Evolutionary conservation across 768 basidiomycete species (phyloP), one percentile per base, ranked within the genome.

Genomic region (Trametes villosa): DNA sequence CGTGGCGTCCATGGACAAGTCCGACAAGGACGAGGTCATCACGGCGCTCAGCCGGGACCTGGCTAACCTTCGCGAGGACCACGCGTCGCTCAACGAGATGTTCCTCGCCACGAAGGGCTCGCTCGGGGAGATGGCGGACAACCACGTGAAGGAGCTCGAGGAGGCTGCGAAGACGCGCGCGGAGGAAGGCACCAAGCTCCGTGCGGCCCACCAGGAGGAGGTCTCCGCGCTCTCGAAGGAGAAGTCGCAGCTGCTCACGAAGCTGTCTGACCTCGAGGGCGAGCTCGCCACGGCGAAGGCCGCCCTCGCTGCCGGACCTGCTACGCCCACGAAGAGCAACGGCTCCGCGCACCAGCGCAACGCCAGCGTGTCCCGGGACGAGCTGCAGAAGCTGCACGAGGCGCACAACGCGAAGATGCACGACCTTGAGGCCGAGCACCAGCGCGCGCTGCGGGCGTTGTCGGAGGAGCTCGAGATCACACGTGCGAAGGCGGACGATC

Each of bases 381-480:
- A 94, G 57, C 75, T 95, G 40, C 85, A 86, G 70, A 83, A 80
- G 68, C 75, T 91, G 69, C 89, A 94, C 64, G 89, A 92, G 71
- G 93, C 93, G 6, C 93, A 95, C 72, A 91, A 89, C 70, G 78
- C 88, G 63, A 94, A 89, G 77, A 71, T 95, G 65, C 77, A 86
- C 52, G 91, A 94, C 73, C 64, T 93, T 55, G 79, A 88, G 70
- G 86, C 86, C 17, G 83, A 82, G 22, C 84, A 90, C 67, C 85
- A 86, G 30, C 86, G 85, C 65, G 77, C 76, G 27, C 70, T 86
- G 48, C 83, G 82, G 65, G 77, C 66, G 38, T 54, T 88, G 50
- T 80, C 75, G 68, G 81, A 82, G 34, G 82, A 91, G 67, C 78
- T 92, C 9, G 85, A 87, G 34, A 74, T 72, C 11, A 76, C 84